Conservation (phyloP, 2,329 filamentous ascomycete species). For the Aspergillus caelatus region DNA sequence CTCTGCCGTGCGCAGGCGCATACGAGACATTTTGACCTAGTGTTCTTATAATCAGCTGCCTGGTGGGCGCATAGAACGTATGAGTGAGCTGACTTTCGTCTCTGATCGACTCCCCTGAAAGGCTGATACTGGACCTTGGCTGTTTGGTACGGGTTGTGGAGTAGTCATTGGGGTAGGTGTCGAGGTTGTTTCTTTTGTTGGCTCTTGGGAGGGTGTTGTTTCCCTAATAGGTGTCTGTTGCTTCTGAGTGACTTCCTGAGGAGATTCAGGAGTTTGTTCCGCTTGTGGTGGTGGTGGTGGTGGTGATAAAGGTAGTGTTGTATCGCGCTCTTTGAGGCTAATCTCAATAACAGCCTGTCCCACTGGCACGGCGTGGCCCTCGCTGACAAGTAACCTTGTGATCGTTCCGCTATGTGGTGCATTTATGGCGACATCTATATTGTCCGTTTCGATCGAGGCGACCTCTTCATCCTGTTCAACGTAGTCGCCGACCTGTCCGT, state of each 20-base stretch:
- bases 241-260: background rate
- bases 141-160: background rate
- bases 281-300: background rate
- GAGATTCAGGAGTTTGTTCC: background rate
- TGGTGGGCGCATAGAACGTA: background rate
- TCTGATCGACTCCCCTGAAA: background rate
- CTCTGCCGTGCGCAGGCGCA: background rate
- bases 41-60: background rate
- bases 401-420: background rate
- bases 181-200: background rate
- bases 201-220: background rate
- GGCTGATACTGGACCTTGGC: background rate
- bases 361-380: background rate
- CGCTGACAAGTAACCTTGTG: background rate
- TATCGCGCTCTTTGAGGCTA: background rate
- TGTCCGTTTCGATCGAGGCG: background rate
- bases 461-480: background rate
- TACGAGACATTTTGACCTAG: constrained; percentile 1
- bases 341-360: background rate
- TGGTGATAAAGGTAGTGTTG: background rate
- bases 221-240: background rate
- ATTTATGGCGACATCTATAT: constrained; percentile 1
- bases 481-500: background rate
- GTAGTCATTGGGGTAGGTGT: background rate
- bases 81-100: background rate